Conservation (phyloP, 176 grass and related monocot genomes). For the Otatea glauca region DNA sequence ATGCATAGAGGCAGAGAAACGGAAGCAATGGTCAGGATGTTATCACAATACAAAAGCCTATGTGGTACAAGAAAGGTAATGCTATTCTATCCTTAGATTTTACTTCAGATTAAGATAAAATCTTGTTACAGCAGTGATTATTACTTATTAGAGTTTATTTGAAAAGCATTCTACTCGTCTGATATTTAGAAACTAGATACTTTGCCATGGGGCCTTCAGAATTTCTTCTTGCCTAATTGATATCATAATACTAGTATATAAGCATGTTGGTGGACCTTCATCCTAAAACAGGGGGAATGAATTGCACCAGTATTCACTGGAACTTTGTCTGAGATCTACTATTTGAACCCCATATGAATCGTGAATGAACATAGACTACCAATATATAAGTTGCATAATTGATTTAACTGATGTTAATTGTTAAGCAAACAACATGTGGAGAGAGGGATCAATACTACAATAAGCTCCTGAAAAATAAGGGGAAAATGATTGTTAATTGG, state of each 20-base stretch:
- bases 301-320: not conserved
- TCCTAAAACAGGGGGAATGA: not conserved
- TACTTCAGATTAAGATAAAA: not conserved
- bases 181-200: not conserved
- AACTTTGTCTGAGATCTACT: not conserved
- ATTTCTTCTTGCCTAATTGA: not conserved
- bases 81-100: constrained; percentile 10
- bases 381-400: constrained; percentile 25
- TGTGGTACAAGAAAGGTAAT: constrained; percentile 54
- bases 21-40: constrained; percentile 49
- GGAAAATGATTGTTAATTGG: not conserved
- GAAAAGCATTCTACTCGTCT: not conserved
- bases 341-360: not conserved
- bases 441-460: constrained; percentile 3
- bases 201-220: not conserved
- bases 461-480: constrained; percentile 6
- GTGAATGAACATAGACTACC: not conserved
- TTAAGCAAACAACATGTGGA: constrained; percentile 16
- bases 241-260: constrained; percentile 20
- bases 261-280: constrained; percentile 4
- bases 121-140: not conserved
- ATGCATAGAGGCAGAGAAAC: constrained; percentile 61
- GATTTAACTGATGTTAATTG: not conserved
- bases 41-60: constrained; percentile 46
- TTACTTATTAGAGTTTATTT: not conserved